phyloP scores from a whole-genome alignment of 225 moss, liverwort and hornwort species.

The Sphagnum contortum region DNA sequence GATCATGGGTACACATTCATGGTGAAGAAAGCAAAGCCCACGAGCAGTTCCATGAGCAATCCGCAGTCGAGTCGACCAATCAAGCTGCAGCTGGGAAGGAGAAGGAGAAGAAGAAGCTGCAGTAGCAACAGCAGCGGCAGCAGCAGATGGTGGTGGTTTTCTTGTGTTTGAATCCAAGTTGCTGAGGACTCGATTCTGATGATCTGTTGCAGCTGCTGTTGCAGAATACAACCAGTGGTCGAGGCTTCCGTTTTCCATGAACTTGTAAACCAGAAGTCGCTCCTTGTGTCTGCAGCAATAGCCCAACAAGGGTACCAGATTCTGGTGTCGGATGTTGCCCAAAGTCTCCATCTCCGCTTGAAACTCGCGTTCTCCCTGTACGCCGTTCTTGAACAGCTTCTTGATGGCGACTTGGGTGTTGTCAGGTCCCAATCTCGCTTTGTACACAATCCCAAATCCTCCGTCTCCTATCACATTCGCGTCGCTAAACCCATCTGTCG shows the following conservation, averaged over 20 bases:
- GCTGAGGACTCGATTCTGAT: conserved; percentile 5
- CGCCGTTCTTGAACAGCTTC: conserved; percentile 49
- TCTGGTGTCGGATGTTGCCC: conserved; percentile 49
- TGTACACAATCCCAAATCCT: conserved; percentile 72
- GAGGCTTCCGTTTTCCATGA: conserved; percentile 56
- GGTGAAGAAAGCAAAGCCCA: conserved; percentile 65
- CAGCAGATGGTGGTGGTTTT: too few relatives aligned
- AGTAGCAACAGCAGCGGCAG: too few relatives aligned
- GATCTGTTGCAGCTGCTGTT: too few relatives aligned
- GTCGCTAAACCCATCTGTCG: conserved; percentile 52
- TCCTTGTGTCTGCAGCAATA: conserved; percentile 47
- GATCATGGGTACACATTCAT: conserved; percentile 65
- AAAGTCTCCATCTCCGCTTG: conserved; percentile 64
- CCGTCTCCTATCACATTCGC: conserved; percentile 73
- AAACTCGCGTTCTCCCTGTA: conserved; percentile 63
- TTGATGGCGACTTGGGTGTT: conserved; percentile 66
- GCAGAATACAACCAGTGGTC: conserved; percentile 50
- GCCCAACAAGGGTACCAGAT: conserved; percentile 57
- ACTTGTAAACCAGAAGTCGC: conserved; percentile 72
- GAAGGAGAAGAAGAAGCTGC: too few relatives aligned
- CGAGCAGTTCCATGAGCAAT: conserved; percentile 50
- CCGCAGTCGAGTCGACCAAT: conserved; percentile 54
- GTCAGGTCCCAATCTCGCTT: conserved; percentile 32
- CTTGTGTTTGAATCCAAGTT: conserved; percentile 18
- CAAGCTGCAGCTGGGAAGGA: conserved; percentile 2